Base-by-base conservation (phyloP, 495 filamentous ascomycete genomes). In the Talaromyces wortmannii region DNA sequence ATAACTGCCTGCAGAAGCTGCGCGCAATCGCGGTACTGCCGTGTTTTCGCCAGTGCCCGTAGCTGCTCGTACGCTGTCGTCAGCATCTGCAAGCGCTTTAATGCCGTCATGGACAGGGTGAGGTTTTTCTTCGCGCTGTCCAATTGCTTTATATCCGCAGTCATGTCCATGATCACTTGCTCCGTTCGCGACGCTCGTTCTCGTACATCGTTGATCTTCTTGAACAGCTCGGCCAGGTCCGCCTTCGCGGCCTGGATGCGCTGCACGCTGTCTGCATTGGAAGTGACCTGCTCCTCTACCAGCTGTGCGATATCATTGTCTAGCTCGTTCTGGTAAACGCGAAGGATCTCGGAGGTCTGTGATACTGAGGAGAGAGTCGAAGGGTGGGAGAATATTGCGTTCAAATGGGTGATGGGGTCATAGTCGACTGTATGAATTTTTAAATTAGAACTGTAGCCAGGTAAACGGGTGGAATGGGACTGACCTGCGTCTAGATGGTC, bases 61-160 rank as follows among this genome's bases (percentile, higher is more conserved):
- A 99, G 83, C 73, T 97, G 95, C 63, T 97, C 94, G 72, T 97
- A 97, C 29, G 94, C 94, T 5, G 92, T 99, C 7, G 94, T 97
- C 63, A 99, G 72, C 94, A 99, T 97, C 78, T 99, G 94, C 57
- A 99, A 77, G 31, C 94, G 80, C 71, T 99, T 99, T 62, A 99
- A 76, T 29, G 91, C 95, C 18, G 94, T 99, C 94, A 99, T 99
- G 42, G 91, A 96, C 45, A 94, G 79, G 11, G 95, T 97, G 17
- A 99, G 79, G 71, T 97, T 97, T 67, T 86, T 85, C 76, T 99
- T 99, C 45, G 92, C 96, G 68, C 87, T 87, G 70, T 99, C 94
- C 56, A 99, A 78, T 61, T 92, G 85, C 72, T 99, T 99, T 70
- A 99, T 99, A 65, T 99, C 95, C 53, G 94, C 92, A 47, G 94